A percentile compares a stretch with the other conserved stretches of the same genome.
Evolutionary conservation across 108 stramenopile species (phyloP).

Genomic region (Epithemia pelagica): DNA sequence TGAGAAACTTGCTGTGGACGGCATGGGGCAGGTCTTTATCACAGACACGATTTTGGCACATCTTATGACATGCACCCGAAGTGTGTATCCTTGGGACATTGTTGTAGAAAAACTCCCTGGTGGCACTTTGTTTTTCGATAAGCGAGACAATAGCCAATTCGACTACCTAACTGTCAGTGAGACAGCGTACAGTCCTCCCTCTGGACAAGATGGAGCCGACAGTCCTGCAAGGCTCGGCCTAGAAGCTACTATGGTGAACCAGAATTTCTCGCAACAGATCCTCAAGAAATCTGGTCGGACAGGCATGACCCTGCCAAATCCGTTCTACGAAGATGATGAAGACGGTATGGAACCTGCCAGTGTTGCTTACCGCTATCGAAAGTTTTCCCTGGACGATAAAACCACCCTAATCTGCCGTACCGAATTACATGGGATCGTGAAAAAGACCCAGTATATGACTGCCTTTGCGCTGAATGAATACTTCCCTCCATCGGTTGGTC

Average conservation of each 20-base stretch:
- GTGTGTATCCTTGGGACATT: conserved; percentile 97
- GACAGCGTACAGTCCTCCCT: conserved; percentile 77
- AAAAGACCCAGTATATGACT: conserved; percentile 84
- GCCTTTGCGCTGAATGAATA: conserved; percentile 97
- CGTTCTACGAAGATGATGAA: conserved; percentile 94
- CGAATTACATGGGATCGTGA: conserved; percentile 78
- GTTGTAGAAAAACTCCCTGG: conserved; percentile 89
- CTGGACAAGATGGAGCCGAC: conserved; percentile 79
- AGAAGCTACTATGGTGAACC: conserved; percentile 96
- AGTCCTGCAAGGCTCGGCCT: conserved; percentile 85
- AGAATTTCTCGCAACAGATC: conserved; percentile 97
- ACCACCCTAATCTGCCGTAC: conserved; percentile 66
- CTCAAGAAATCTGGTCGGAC: conserved; percentile 71
- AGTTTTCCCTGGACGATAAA: conserved; percentile 79
- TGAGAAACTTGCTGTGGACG: conserved; percentile 90
- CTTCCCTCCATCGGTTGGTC: conserved; percentile 32
- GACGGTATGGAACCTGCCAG: conserved; percentile 93
- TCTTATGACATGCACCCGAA: conserved; percentile 93
- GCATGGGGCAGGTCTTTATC: conserved; percentile 87
- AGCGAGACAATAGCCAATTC: conserved; percentile 89
- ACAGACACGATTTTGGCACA: conserved; percentile 95
- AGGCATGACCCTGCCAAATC: conserved; percentile 80
- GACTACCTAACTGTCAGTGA: conserved; percentile 93
- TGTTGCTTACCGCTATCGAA: conserved; percentile 95
- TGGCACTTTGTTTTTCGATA: conserved; percentile 93